Conservation (phyloP, 2,329 filamentous ascomycete species). For the Fusarium guadeloupense region DNA sequence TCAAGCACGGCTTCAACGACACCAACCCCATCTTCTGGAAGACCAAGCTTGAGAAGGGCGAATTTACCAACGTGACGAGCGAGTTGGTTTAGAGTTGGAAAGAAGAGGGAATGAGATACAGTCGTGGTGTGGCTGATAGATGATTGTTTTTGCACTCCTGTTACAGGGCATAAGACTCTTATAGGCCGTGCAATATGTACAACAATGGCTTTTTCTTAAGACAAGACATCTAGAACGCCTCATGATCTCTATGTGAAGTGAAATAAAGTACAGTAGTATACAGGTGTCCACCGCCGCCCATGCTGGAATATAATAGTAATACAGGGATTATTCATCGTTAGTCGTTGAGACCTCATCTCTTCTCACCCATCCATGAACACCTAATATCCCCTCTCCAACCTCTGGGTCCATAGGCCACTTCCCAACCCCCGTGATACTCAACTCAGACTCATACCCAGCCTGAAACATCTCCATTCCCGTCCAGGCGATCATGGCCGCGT, state of each 20-base stretch:
- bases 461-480: constrained; percentile 91
- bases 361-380: constrained; percentile 59
- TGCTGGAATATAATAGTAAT: background rate
- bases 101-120: constrained; percentile 14
- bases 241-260: constrained; percentile 2
- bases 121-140: constrained; percentile 28
- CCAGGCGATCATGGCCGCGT: constrained; percentile 98
- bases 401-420: constrained; percentile 80
- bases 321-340: constrained; percentile 3
- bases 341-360: constrained; percentile 16
- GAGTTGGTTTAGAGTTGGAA: constrained; percentile 70
- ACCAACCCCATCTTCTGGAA: constrained; percentile 99
- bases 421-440: constrained; percentile 67
- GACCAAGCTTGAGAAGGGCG: constrained; percentile 97
- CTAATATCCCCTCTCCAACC: constrained; percentile 69
- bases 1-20: constrained; percentile 97
- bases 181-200: constrained; percentile 43
- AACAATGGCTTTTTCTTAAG: constrained; percentile 43
- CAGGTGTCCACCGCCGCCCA: background rate
- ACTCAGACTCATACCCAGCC: constrained; percentile 72
- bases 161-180: constrained; percentile 10
- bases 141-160: constrained; percentile 26
- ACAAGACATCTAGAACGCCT: constrained; percentile 10
- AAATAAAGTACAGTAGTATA: constrained; percentile 26
- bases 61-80: constrained; percentile 95